phyloP scores from a whole-genome alignment of 75 land plant species.

The Cunninghamia lanceolata region DNA sequence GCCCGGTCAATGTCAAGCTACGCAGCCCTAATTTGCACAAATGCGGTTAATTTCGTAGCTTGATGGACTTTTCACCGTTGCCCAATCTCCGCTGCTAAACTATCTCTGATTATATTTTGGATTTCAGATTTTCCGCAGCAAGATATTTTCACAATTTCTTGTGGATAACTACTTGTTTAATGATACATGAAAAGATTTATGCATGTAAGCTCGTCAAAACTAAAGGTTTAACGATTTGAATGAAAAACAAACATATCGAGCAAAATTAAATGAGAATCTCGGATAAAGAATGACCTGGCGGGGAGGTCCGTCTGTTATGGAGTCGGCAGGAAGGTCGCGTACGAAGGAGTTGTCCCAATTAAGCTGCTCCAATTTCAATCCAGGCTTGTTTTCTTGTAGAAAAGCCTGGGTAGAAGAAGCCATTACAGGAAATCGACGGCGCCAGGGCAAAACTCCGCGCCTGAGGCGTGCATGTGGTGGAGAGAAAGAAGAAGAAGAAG shows the following conservation, averaged over 20 bases:
- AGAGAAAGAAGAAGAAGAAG: not conserved
- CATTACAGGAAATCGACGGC: not conserved
- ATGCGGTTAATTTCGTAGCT: not conserved
- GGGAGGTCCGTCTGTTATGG: conserved; percentile 57
- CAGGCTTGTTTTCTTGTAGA: not conserved
- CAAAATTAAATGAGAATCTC: too few relatives aligned
- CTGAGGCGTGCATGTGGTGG: not conserved
- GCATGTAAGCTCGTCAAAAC: not conserved
- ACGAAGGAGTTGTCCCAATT: conserved; percentile 97
- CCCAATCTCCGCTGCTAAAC: not conserved
- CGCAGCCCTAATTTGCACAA: not conserved
- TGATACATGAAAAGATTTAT: not conserved
- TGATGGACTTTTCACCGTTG: not conserved
- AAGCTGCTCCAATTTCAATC: conserved; percentile 68
- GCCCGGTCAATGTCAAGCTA: not conserved
- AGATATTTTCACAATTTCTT: not conserved
- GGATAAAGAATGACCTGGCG: conserved; percentile 54
- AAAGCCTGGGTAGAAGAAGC: not conserved
- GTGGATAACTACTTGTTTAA: not conserved
- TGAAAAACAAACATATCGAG: not conserved
- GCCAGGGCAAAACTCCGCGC: not conserved
- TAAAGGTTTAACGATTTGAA: too few relatives aligned
- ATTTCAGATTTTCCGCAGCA: too few relatives aligned
- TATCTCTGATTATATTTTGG: too few relatives aligned
- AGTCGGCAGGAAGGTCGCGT: conserved; percentile 85